Evolutionary conservation across 2,329 filamentous ascomycete species (phyloP), one percentile per base, ranked within the genome.

Genomic region (Sclerotinia sclerotiorum): DNA sequence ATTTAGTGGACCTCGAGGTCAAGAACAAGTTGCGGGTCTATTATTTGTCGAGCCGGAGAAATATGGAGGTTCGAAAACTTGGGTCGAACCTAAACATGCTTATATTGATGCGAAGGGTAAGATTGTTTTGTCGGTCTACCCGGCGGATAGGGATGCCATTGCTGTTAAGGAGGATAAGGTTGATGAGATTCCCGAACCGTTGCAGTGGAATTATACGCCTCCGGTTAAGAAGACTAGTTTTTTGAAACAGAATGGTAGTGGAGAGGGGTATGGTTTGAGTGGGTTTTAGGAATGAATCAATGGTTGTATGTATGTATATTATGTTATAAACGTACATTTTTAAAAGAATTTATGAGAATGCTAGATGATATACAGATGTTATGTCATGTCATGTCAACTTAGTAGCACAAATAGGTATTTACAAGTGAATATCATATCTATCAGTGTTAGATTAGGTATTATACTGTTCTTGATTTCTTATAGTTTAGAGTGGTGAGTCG

Each of bases 1-100:
- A 27, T 15, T 3, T 5, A 21, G 15, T 48, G 27, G n/a, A 7
- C 21, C 17, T 2, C 35, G 4, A 44, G 15, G n/a, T 0, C 5
- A 42, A 19, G 54, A 55, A 1, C 44, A 13, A 39, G 65, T 70
- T 21, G 68, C 73, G 11, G 76, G 74, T 7, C 52, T 75, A 6
- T 1, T 67, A 3, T 61, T 64, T 32, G 71, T 78, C 17, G 76
- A 79, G 32, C 73, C 73, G 3, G 67, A 75, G 6, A 75, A 72
- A 42, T 67, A 70, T 7, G 77, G 76, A 29, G 77, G 77, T 2
- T 73, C 74, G 39, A 79, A 78, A 67, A 63, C 71, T 13, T 76
- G 72, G 62, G 74, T 79, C 10, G 65, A 73, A 6, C 74, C 76
- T 17, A 61, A 58, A 27, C 69, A 70, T 58, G 77, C 77, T 2